Percentiles rank a stretch among this genome's conserved stretches.
Conservation (phyloP, 768 basidiomycete species). For the Cyathus striatus region DNA sequence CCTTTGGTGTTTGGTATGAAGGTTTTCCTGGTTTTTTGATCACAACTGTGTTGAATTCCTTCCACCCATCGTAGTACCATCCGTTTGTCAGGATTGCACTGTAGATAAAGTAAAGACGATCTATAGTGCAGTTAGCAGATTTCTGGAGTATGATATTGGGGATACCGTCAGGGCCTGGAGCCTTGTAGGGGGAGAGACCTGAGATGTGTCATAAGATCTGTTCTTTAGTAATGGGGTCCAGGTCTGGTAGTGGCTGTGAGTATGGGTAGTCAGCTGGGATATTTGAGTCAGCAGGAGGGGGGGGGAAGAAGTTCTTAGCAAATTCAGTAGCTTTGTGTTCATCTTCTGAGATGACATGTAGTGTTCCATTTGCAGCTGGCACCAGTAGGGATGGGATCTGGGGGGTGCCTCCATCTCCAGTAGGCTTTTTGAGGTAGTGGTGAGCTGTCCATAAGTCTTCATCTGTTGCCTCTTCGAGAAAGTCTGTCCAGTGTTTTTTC, state of each 20-base stretch:
- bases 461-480: slow-evolving; percentile 8
- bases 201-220: slow-evolving; percentile 19
- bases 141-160: slow-evolving; percentile 24
- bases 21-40: slow-evolving; percentile 5
- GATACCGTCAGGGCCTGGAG: slow-evolving; percentile 14
- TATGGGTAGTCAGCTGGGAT: slow-evolving; percentile 12
- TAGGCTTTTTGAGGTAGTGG: slow-evolving; percentile 9
- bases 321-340: slow-evolving; percentile 6
- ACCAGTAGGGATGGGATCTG: slow-evolving; percentile 13
- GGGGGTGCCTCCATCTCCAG: slow-evolving; percentile 13
- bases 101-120: slow-evolving; percentile 16
- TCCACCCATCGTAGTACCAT: slow-evolving; percentile 11
- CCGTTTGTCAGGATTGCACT: slow-evolving; percentile 16
- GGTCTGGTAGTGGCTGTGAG: slow-evolving; percentile 14
- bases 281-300: not conserved
- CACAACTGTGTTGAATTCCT: not conserved
- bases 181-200: slow-evolving; percentile 28
- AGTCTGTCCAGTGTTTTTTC: slow-evolving; percentile 17
- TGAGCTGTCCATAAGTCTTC: slow-evolving; percentile 14
- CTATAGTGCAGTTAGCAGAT: slow-evolving; percentile 11
- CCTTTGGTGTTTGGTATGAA: slow-evolving; percentile 1
- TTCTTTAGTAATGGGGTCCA: slow-evolving; percentile 11
- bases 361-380: not conserved
- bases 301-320: slow-evolving; percentile 9
- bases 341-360: not conserved